Conservation (phyloP, 2,329 filamentous ascomycete species). For the Aspergillus neoniger region DNA sequence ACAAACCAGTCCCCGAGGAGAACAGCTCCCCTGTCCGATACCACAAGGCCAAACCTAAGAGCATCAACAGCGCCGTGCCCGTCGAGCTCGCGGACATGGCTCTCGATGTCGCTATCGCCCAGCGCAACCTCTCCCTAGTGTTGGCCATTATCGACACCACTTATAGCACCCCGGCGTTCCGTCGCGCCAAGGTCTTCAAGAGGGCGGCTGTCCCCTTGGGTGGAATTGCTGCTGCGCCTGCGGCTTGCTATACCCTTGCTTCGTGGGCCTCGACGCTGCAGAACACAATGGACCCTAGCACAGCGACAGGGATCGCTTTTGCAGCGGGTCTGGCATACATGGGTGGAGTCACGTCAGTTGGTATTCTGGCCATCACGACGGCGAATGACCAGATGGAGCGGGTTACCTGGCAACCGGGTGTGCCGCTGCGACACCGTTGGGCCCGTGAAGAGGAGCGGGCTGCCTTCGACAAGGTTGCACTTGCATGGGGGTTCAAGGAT, state of each 20-base stretch:
- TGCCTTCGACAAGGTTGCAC: slow-evolving; percentile 80
- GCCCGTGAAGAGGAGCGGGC: slow-evolving; percentile 85
- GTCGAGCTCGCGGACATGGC: slow-evolving; percentile 70
- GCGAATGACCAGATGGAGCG: slow-evolving; percentile 93
- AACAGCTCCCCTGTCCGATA: slow-evolving; percentile 62
- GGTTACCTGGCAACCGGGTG: slow-evolving; percentile 84
- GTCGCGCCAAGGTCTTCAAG: slow-evolving; percentile 46
- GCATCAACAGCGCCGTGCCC: slow-evolving; percentile 71
- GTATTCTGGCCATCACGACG: slow-evolving; percentile 80
- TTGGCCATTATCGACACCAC: slow-evolving; percentile 73
- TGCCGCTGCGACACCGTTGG: slow-evolving; percentile 79
- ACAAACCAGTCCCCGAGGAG: slow-evolving; percentile 72
- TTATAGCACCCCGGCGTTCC: slow-evolving; percentile 47
- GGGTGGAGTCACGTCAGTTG: slow-evolving; percentile 76
- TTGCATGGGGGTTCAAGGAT: slow-evolving; percentile 90
- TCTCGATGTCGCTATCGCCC: slow-evolving; percentile 75
- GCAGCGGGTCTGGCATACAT: slow-evolving; percentile 81
- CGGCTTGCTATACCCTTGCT: slow-evolving; percentile 65
- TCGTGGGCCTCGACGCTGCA: slow-evolving; percentile 67
- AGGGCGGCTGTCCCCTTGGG: slow-evolving; percentile 43
- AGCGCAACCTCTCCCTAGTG: slow-evolving; percentile 74
- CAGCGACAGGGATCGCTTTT: slow-evolving; percentile 77
- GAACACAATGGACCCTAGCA: slow-evolving; percentile 72
- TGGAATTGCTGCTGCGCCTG: slow-evolving; percentile 41
- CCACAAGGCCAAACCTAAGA: slow-evolving; percentile 65